Percentiles rank a stretch among this genome's conserved stretches.
These are phyloP conservation scores for Jatropha podagrica DNA, from an alignment of 441 rosid species.

Conservation along the genomic window DNA sequence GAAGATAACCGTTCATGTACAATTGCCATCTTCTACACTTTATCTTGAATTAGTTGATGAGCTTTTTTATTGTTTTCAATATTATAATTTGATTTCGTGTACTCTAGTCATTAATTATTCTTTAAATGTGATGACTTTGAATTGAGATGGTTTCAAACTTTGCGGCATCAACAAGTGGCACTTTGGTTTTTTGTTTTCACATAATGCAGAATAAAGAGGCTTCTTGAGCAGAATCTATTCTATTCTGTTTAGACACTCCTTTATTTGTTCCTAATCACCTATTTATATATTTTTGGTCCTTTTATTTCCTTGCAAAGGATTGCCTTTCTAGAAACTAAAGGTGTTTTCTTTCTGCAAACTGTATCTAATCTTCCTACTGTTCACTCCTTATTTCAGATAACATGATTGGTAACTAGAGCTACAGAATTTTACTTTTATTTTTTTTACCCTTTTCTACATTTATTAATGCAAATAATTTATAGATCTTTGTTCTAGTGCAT, in stretches of 20 bases:
- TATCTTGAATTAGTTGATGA: background rate
- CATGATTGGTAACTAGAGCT: background rate
- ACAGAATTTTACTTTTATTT: background rate
- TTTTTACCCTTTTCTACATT: background rate
- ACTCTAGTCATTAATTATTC: background rate
- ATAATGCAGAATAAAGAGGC: slow-evolving; percentile 3
- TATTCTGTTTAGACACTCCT: background rate
- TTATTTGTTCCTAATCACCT: background rate
- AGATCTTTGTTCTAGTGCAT: background rate
- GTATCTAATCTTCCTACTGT: background rate
- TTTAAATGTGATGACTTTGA: background rate
- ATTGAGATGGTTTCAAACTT: slow-evolving; percentile 6
- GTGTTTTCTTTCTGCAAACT: background rate
- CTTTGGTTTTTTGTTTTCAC: background rate
- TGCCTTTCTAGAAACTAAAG: background rate
- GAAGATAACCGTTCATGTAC: background rate
- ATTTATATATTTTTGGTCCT: background rate
- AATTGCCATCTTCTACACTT: slow-evolving; percentile 15
- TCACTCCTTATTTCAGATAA: background rate
- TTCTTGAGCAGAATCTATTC: background rate
- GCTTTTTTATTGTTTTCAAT: background rate
- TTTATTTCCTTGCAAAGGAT: background rate
- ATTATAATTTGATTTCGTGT: background rate
- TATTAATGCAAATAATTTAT: background rate
- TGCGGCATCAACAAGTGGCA: background rate